Conservation (phyloP, 768 basidiomycete species). For the Agrocybe chaxingu region DNA sequence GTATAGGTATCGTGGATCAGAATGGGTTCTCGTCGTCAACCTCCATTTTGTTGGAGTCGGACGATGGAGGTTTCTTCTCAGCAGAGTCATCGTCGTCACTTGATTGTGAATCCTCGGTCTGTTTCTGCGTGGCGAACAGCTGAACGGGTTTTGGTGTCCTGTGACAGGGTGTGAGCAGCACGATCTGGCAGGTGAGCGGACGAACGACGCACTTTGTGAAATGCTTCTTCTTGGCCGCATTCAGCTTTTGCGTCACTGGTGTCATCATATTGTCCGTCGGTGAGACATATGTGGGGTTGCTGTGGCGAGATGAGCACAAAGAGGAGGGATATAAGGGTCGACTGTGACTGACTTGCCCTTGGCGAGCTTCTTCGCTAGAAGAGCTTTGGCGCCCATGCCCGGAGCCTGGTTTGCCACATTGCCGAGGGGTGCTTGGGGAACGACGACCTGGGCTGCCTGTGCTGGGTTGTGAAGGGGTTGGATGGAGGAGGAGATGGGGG, state of each 20-base stretch:
- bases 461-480: slow-evolving; percentile 85
- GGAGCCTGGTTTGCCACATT: slow-evolving; percentile 57
- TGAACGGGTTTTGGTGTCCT: slow-evolving; percentile 63
- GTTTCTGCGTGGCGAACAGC: slow-evolving; percentile 52
- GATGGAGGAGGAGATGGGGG: slow-evolving; percentile 58
- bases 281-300: slow-evolving; percentile 86
- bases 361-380: slow-evolving; percentile 91
- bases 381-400: slow-evolving; percentile 85
- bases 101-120: slow-evolving; percentile 27
- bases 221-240: slow-evolving; percentile 88
- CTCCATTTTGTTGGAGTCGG: slow-evolving; percentile 31
- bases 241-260: slow-evolving; percentile 89
- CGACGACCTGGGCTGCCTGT: slow-evolving; percentile 72
- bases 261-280: slow-evolving; percentile 96
- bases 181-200: too few relatives aligned
- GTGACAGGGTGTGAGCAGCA: slow-evolving; percentile 4
- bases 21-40: slow-evolving; percentile 75
- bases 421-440: slow-evolving; percentile 79
- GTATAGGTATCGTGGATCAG: slow-evolving; percentile 24
- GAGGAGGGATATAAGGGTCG: neutral
- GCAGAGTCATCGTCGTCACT: slow-evolving; percentile 36
- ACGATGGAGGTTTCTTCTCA: slow-evolving; percentile 10
- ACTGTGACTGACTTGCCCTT: slow-evolving; percentile 68
- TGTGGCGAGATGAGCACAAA: slow-evolving; percentile 25
- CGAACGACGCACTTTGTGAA: slow-evolving; percentile 73